Evolutionary conservation across 768 basidiomycete species (phyloP), one percentile per base, ranked within the genome.

Genomic region (Saitozyma sp.): DNA sequence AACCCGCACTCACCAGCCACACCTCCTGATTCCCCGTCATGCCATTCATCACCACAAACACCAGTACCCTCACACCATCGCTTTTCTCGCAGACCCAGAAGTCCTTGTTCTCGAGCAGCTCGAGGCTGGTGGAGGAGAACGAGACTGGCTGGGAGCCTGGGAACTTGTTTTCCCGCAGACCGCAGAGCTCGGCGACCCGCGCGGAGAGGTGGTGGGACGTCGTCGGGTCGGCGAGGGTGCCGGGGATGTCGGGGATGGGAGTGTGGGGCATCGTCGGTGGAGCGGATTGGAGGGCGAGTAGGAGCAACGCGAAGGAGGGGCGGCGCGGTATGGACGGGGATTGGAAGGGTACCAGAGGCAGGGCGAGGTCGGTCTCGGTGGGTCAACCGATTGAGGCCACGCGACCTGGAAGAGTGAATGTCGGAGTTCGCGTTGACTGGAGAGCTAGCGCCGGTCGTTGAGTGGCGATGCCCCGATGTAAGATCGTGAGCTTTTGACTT

Each of bases 71-170:
- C 56, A 99, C 78, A 11, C 96, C 96, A 75, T 98, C 96, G 11
- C 92, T 95, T 82, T 98, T 98, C 82, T 99, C 96, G 81, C 93
- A 96, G 49, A 99, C 96, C 95, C 95, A 99, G 80, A 90, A 99
- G 76, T 98, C 92, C 82, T 89, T 85, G 16, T 80, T 81, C 80
- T 95, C 91, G 48, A 98, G 83, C 75, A 88, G 86, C 10, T 83
- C 83, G 43, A 98, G 77, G 74, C 92, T 89, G 54, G 79, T 82
- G 10, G 80, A 73, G 6, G 85, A 83, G 80, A 99, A 98, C 78
- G 92, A 94, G 73, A 99, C 87, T 17, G 95, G 95, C 75, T 98
- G 96, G 73, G 90, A 90, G 20, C 96, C 95, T 16, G 95, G 95
- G 80, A 98, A 99, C 37, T 66, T 68, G 48, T 41, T 55, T 20